Evolutionary conservation across 2,329 filamentous ascomycete genomes (phyloP), one percentile per base, ranked within the genome.

Genomic region (Sarocladium strictum): DNA sequence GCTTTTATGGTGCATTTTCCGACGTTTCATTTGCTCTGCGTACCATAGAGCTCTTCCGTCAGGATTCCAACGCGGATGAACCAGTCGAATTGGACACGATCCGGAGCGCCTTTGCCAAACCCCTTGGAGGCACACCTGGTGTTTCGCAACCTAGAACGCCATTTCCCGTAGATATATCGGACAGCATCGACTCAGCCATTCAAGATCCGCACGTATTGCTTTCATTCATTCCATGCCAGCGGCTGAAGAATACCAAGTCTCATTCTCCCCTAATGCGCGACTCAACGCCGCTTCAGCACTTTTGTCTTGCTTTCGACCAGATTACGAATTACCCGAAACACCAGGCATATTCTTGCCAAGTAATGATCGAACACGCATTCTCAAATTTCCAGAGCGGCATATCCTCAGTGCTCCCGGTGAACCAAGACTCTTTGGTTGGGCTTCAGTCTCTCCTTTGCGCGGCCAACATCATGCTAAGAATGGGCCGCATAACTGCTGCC

Each of bases 1-100:
- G 45, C 27, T 56, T 53, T n/a, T 49, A 56, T 23, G 54, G 54
- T 10, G 37, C 54, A 15, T 56, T 45, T 23, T 56, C 54, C 1
- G 54, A 56, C 29, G 14, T 56, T 5, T 53, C 54, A 2, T 56
- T 56, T 19, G 51, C 51, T 21, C 29, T 49, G 7, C n/a, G 54
- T 5, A 53, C 40, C 12, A 53, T 56, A n/a, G 54, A 56, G 19
- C 40, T 56, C 15, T 53, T 53, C 19, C 50, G 50, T 27, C 21
- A 38, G n/a, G 27, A 17, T 33, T 3, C 47, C 35, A 10, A 26
- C 10, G 3, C 12, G 5, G 17, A 35, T 4, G 47, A 27, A 32
- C 27, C 21, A 33, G 24, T 5, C 3, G 27, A 21, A 9, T 35
- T 53, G 21, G 50, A 53, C 19, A 26, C 15, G 6, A 2, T 53